Percentiles rank a stretch among this genome's conserved stretches.
Conservation (phyloP, 176 grass and related monocot species). For the Pontederia crassipes region DNA sequence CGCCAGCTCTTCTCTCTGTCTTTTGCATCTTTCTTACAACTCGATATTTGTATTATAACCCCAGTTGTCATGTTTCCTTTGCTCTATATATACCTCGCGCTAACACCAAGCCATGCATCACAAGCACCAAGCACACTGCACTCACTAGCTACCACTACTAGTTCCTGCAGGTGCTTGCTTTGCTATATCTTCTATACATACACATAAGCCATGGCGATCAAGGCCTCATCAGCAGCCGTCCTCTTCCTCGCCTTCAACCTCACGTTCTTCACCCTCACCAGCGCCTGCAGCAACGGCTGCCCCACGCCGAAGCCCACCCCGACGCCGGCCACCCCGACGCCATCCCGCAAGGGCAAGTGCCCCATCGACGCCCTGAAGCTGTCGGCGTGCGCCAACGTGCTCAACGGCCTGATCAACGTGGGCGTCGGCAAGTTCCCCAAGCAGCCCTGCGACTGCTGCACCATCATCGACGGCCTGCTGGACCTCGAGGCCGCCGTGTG, state of each 20-base stretch:
- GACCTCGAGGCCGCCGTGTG: conserved; percentile 26
- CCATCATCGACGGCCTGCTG: conserved; percentile 2
- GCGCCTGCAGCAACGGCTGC: no score
- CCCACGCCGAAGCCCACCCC: not conserved
- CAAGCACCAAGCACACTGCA: no score
- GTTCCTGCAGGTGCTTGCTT: no score
- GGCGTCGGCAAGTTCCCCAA: conserved; percentile 9
- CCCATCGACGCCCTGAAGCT: not conserved
- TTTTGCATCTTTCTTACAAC: no score
- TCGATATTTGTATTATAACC: no score
- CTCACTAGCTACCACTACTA: no score
- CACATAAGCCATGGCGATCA: not conserved
- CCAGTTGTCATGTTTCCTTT: no score
- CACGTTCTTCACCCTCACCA: not conserved
- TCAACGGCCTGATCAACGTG: conserved; percentile 6
- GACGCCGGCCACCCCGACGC: not conserved
- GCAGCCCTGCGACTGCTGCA: conserved; percentile 17
- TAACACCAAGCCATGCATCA: no score
- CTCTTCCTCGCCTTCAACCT: conserved; percentile 7
- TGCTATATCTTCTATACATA: no score
- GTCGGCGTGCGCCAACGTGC: no score
- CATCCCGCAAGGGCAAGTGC: not conserved
- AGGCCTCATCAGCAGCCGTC: not conserved
- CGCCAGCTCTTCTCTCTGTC: no score
- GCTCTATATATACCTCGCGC: no score